A percentile compares a stretch with the other conserved stretches of the same genome.
phyloP scores from a whole-genome alignment of 306 rosid genomes.

The Acacia crassicarpa region DNA sequence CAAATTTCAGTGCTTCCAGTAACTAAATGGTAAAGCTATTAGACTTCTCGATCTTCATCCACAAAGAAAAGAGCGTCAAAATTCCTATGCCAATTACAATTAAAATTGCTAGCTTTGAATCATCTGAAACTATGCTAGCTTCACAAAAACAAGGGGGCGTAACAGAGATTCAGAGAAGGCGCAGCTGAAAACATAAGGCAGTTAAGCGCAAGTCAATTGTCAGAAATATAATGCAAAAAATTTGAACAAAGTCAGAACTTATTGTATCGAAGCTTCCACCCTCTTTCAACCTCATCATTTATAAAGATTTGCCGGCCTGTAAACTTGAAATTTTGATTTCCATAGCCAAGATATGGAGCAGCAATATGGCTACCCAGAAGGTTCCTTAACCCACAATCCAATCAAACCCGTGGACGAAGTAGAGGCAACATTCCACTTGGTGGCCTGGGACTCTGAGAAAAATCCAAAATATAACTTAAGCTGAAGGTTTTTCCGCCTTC shows the following conservation, averaged over 20 bases:
- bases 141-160: neutral
- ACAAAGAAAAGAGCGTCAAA: neutral
- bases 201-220: neutral
- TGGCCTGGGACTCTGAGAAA: neutral
- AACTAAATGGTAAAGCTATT: neutral
- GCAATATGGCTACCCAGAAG: neutral
- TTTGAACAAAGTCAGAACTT: neutral
- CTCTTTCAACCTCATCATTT: neutral
- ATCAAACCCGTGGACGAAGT: neutral
- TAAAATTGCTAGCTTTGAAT: neutral
- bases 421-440: neutral
- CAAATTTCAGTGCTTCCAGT: neutral
- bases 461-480: neutral
- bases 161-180: neutral
- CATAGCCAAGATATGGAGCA: neutral
- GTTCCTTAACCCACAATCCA: neutral
- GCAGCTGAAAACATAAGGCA: neutral
- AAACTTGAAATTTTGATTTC: slow-evolving; percentile 25
- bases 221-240: neutral
- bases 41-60: neutral
- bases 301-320: neutral
- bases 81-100: neutral
- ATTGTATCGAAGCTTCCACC: neutral
- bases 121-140: neutral
- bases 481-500: slow-evolving; percentile 37